Conservation (phyloP, 345 rosid genomes). For the Eutrema yunnanense region DNA sequence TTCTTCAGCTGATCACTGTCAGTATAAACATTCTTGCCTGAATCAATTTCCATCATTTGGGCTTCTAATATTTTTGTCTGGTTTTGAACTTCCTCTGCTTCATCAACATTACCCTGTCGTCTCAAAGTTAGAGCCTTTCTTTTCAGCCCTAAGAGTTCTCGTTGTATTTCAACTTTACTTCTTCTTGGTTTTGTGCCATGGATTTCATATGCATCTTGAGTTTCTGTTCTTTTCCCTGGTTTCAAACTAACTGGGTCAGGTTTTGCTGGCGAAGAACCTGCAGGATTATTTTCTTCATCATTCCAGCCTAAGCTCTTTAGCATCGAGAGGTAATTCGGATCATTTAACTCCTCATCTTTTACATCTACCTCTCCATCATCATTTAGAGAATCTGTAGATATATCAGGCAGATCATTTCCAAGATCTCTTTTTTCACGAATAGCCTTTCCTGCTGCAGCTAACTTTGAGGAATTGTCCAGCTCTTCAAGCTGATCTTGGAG, state of each 20-base stretch:
- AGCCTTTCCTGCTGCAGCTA: conserved; percentile 26
- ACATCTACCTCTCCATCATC: conserved; percentile 49
- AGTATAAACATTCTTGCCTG: conserved; percentile 33
- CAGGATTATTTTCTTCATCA: conserved; percentile 39
- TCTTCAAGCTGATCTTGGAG: conserved; percentile 71
- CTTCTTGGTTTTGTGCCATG: conserved; percentile 33
- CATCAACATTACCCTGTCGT: conserved; percentile 67
- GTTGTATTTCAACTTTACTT: conserved; percentile 73
- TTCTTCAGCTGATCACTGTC: conserved; percentile 23
- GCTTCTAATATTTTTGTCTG: conserved; percentile 58
- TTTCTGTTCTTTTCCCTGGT: conserved; percentile 19
- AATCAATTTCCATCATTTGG: conserved; percentile 53
- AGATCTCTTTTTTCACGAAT: conserved; percentile 11
- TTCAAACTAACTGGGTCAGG: conserved; percentile 19
- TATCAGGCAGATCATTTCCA: conserved; percentile 20
- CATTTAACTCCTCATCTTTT: conserved; percentile 64
- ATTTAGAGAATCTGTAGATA: conserved; percentile 20
- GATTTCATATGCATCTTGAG: conserved; percentile 16
- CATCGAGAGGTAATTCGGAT: conserved; percentile 54
- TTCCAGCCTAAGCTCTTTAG: conserved; percentile 65
- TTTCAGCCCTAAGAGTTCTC: conserved; percentile 77
- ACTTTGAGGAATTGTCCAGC: conserved; percentile 40
- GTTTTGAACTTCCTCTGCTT: conserved; percentile 65
- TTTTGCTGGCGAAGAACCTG: conserved; percentile 15
- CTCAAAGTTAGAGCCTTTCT: conserved; percentile 76